These are phyloP conservation scores for Mortierella sp. DNA, from an alignment of 371 early-diverging fungal genomes.

Conservation along the genomic window DNA sequence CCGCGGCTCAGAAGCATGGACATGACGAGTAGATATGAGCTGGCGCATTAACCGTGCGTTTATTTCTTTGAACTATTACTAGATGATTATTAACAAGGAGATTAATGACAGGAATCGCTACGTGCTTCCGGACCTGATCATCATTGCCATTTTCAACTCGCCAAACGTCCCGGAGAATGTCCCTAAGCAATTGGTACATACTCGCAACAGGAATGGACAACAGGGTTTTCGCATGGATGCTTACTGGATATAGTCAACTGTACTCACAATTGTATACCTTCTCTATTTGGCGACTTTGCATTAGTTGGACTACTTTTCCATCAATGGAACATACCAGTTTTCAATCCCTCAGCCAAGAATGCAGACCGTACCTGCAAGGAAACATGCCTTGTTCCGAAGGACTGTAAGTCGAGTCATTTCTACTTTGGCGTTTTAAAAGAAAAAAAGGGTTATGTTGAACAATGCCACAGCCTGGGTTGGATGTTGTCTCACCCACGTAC, in stretches of 20 bases:
- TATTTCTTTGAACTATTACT: neutral
- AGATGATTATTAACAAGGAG: slow-evolving; percentile 66
- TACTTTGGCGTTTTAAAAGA: slow-evolving; percentile 5
- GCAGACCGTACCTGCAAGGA: slow-evolving; percentile 29
- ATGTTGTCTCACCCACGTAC: neutral
- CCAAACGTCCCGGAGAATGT: slow-evolving; percentile 63
- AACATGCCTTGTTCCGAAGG: slow-evolving; percentile 40
- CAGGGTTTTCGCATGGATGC: neutral
- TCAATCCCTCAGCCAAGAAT: slow-evolving; percentile 30
- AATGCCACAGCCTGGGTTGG: neutral
- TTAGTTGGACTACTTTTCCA: slow-evolving; percentile 69
- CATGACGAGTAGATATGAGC: neutral
- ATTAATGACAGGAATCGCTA: slow-evolving; percentile 58
- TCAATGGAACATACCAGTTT: slow-evolving; percentile 60
- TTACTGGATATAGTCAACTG: neutral
- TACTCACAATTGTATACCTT: neutral
- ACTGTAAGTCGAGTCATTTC: slow-evolving; percentile 17
- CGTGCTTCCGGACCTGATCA: slow-evolving; percentile 39
- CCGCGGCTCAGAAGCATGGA: neutral
- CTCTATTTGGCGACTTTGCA: slow-evolving; percentile 37
- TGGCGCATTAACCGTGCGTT: neutral
- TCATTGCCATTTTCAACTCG: slow-evolving; percentile 51
- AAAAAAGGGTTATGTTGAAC: neutral
- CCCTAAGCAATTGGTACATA: slow-evolving; percentile 65
- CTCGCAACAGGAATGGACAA: neutral